Conservation (phyloP, 805 yeast species). For the Candida ascalaphidarum region DNA sequence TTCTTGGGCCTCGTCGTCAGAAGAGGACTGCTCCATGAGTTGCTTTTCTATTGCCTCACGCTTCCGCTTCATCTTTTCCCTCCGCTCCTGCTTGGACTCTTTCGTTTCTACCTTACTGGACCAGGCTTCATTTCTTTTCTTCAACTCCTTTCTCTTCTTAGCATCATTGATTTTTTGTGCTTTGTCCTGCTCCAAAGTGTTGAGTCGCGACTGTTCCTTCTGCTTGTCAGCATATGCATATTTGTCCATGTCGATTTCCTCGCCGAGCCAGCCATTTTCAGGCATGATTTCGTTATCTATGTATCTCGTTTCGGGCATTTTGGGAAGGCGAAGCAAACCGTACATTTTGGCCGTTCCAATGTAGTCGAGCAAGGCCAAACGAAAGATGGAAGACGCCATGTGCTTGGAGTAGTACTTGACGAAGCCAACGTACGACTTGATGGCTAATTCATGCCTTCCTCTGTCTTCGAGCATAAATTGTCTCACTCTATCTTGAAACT, state of each 20-base stretch:
- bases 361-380: conserved; percentile 65
- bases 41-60: conserved; percentile 59
- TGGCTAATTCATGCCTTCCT: conserved; percentile 72
- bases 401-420: conserved; percentile 83
- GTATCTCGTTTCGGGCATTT: conserved; percentile 81
- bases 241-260: conserved; percentile 55
- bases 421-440: conserved; percentile 76
- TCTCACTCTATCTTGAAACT: conserved; percentile 16
- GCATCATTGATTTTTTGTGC: conserved; percentile 28
- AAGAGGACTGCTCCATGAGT: conserved; percentile 35
- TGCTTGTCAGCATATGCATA: conserved; percentile 56
- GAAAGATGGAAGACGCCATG: conserved; percentile 78
- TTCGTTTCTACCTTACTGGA: conserved; percentile 59
- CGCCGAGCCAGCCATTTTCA: conserved; percentile 68
- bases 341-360: conserved; percentile 64
- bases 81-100: conserved; percentile 53
- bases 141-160: conserved; percentile 33
- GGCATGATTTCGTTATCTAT: conserved; percentile 43
- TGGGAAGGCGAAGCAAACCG: conserved; percentile 78
- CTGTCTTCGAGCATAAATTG: conserved; percentile 67
- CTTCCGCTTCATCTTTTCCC: conserved; percentile 58
- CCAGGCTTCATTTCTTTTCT: conserved; percentile 66
- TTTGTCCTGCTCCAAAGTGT: conserved; percentile 44
- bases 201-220: conserved; percentile 56
- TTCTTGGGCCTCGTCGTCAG: conserved; percentile 36